Base-by-base conservation (phyloP, 495 filamentous ascomycete genomes). In the Lasiosphaeria ovina region DNA sequence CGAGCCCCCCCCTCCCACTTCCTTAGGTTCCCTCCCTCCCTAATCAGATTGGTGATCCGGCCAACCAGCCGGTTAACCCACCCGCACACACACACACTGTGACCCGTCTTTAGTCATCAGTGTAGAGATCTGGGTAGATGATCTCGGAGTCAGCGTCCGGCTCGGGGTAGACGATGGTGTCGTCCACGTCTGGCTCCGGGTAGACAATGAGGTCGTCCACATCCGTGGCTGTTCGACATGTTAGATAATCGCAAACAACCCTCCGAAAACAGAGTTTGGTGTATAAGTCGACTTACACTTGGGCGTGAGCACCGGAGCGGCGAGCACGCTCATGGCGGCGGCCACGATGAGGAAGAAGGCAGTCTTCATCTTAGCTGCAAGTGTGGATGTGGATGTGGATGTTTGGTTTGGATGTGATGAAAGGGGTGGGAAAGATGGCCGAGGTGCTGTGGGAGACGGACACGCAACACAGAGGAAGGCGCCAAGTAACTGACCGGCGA, bases 201-300 rank as follows among this genome's bases (percentile, higher is more conserved):
- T 47, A 47, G 44, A 47, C 44, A 47, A 47, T 47, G 44, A 47
- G 12, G 12, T 47, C 44, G 44, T 47, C 44, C 44, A 47, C 44
- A 3, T 47, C 44, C 12, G 44, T n/a, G 12, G 12, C 16, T 47
- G 5, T 9, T 47, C 5, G 2, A 47, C 12, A 11, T 9, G 12
- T 47, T 47, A 14, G 16, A n/a, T 3, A 14, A 24, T 0, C 24
- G 24, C 24, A 24, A 24, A 24, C 24, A 24, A 24, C 0, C 1
- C 24, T 2, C 24, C 24, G 24, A 24, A 24, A 9, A 47, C 4
- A 47, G 12, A 9, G 44, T 8, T 12, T 7, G 38, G 7, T 0
- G 1, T 7, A 42, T 42, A 14, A 11, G 12, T 47, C 12, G 16
- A 8, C 44, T n/a, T 47, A 47, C 44, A 47, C 44, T 47, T 47